Evolutionary conservation across 306 rosid genomes (phyloP).

Genomic region (Gynostemma pentaphyllum): DNA sequence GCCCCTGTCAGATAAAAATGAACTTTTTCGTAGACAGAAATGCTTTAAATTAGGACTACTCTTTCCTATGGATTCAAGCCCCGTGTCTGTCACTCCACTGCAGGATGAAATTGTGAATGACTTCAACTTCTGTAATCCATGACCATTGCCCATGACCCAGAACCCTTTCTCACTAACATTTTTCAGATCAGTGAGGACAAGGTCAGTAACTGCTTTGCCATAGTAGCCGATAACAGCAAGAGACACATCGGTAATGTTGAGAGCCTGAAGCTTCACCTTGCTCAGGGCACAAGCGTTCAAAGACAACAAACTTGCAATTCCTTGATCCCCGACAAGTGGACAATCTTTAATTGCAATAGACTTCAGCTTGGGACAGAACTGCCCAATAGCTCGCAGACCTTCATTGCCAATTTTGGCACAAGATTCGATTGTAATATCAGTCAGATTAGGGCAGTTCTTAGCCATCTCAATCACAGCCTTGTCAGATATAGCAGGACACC

Average conservation of each 20-base stretch:
- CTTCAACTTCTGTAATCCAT: constrained; percentile 69
- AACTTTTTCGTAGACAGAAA: constrained; percentile 45
- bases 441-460: constrained; percentile 52
- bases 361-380: constrained; percentile 49
- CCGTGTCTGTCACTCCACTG: constrained; percentile 64
- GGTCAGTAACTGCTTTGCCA: constrained; percentile 57
- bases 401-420: constrained; percentile 66
- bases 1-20: constrained; percentile 64
- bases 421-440: constrained; percentile 58
- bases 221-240: constrained; percentile 90
- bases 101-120: constrained; percentile 54
- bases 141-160: constrained; percentile 88
- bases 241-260: constrained; percentile 67
- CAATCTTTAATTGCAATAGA: constrained; percentile 56
- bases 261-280: constrained; percentile 65
- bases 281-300: constrained; percentile 37
- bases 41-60: constrained; percentile 82
- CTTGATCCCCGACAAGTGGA: constrained; percentile 60
- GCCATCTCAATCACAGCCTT: constrained; percentile 64
- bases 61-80: constrained; percentile 62
- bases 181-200: constrained; percentile 46
- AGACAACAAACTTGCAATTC: constrained; percentile 54
- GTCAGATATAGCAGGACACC: constrained; percentile 56
- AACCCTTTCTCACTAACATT: constrained; percentile 74
- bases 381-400: constrained; percentile 71